A percentile compares a stretch with the other conserved stretches of the same genome.
Conservation (phyloP, 2,329 filamentous ascomycete genomes). For the Nigrospora osmanthi region DNA sequence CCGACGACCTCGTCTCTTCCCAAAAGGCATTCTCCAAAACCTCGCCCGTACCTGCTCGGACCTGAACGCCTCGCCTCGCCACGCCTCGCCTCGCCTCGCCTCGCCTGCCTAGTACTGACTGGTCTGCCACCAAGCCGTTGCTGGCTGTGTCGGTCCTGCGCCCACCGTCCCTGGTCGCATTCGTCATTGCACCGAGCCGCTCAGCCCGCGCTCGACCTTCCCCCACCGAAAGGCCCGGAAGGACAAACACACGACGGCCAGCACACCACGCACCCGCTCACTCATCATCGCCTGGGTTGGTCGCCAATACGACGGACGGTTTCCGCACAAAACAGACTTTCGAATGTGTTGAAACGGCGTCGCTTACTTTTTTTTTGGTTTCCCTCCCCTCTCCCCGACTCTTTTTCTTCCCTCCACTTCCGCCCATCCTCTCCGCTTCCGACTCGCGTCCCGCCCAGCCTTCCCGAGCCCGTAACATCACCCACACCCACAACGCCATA, state of each 20-base stretch:
- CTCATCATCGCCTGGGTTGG: no score
- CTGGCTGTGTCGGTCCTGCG: neutral
- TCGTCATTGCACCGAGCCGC: neutral
- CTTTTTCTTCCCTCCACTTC: conserved; percentile 3
- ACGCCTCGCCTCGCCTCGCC: neutral
- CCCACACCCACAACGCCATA: no score
- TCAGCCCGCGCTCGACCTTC: conserved; percentile 1
- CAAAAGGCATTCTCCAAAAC: no score
- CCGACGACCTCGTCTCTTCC: neutral
- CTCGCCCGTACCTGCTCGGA: no score
- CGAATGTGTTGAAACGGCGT: conserved; percentile 17
- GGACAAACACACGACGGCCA: neutral
- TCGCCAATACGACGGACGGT: neutral
- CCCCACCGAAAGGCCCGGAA: neutral
- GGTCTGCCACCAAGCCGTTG: neutral
- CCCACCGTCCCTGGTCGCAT: no score
- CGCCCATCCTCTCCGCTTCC: no score
- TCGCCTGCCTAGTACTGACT: neutral
- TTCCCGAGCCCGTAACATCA: no score
- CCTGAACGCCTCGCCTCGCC: neutral
- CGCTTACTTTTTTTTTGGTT: conserved; percentile 8
- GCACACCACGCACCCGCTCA: no score
- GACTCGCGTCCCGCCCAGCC: no score
- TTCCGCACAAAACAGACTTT: conserved; percentile 8
- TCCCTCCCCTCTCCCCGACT: conserved; percentile 4